phyloP scores from a whole-genome alignment of 164 flowering plant species.

The Piper betle region DNA sequence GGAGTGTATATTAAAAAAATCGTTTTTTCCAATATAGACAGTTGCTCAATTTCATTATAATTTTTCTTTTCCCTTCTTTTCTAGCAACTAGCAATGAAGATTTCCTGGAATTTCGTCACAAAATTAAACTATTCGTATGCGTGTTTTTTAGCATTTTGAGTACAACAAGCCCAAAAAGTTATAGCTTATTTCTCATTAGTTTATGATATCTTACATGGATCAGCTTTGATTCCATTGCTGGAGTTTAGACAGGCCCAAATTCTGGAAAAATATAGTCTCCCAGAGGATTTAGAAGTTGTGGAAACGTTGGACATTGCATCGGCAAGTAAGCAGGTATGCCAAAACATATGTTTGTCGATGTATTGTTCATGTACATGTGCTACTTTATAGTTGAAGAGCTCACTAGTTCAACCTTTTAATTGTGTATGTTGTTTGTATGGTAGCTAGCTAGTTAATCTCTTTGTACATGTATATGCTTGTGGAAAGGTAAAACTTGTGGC shows the following conservation, averaged over 20 bases:
- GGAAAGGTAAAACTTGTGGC: conserved; percentile 33
- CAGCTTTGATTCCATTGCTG: conserved; percentile 53
- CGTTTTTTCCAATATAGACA: background rate
- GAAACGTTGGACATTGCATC: conserved; percentile 43
- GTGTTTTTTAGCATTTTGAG: background rate
- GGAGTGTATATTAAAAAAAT: conserved; percentile 10
- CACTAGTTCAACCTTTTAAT: background rate
- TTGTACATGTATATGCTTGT: no score
- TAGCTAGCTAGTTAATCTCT: background rate
- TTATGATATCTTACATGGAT: no score
- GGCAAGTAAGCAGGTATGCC: conserved; percentile 36
- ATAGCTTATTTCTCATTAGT: no score
- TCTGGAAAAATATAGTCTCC: conserved; percentile 34
- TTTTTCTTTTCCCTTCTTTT: background rate
- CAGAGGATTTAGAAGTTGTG: conserved; percentile 37
- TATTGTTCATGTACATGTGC: no score
- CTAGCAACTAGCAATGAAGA: no score
- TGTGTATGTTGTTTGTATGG: no score
- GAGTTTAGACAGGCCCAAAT: conserved; percentile 44
- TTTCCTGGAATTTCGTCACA: background rate
- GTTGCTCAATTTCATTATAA: background rate
- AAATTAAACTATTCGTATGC: background rate
- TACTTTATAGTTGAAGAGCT: no score
- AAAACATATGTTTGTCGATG: background rate
- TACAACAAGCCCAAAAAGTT: no score